These are phyloP conservation scores for Neofusicoccum kwambonambiense DNA, from an alignment of 2,329 filamentous ascomycete species.

Conservation along the genomic window DNA sequence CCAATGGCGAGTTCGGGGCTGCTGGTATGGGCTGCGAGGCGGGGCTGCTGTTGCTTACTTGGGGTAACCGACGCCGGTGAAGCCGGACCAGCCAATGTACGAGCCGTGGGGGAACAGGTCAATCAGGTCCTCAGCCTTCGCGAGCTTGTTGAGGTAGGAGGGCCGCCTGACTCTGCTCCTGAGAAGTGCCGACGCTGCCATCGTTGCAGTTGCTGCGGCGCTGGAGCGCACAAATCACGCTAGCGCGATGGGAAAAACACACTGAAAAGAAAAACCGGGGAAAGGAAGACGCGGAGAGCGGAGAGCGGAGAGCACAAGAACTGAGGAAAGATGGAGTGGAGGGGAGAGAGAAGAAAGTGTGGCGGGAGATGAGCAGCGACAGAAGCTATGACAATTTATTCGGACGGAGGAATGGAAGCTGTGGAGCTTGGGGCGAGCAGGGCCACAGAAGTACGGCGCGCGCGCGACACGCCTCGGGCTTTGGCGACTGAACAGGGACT, in stretches of 20 bases:
- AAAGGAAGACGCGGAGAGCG: not conserved
- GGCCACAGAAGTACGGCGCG: not conserved
- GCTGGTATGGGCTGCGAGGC: conserved; percentile 18
- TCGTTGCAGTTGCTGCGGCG: conserved; percentile 24
- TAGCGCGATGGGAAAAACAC: not conserved
- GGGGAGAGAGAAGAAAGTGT: not conserved
- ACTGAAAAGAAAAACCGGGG: not conserved
- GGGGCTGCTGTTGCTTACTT: conserved; percentile 56
- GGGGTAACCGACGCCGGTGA: conserved; percentile 86
- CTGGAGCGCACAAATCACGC: not conserved
- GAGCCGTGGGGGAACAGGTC: conserved; percentile 77
- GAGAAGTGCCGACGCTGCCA: conserved; percentile 68
- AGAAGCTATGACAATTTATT: conserved; percentile 13
- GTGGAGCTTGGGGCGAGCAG: not conserved
- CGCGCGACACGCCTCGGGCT: not conserved
- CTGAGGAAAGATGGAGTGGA: not conserved
- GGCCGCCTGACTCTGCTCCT: conserved; percentile 73
- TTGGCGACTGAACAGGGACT: not conserved
- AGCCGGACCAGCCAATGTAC: conserved; percentile 90
- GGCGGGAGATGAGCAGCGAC: conserved; percentile 4
- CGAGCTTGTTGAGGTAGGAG: conserved; percentile 76
- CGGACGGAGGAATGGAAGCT: conserved; percentile 15
- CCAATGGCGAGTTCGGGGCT: not conserved
- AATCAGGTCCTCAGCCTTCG: conserved; percentile 75
- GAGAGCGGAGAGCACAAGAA: not conserved